phyloP scores from a whole-genome alignment of 2,329 filamentous ascomycete species.

The Rutstroemia sp. region DNA sequence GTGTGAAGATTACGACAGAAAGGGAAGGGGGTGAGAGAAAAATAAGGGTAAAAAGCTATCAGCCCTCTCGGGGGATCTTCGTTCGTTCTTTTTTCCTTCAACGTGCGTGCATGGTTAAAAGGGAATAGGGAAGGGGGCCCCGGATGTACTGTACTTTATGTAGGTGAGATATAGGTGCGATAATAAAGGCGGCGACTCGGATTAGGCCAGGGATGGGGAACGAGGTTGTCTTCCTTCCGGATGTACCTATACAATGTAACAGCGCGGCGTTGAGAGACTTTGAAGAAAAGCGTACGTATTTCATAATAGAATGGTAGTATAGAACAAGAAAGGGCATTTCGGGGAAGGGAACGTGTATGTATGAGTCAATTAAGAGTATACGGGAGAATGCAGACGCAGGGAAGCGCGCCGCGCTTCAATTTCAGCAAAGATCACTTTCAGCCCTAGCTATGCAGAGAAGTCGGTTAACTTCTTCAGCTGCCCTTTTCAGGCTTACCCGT shows the following conservation, averaged over 20 bases:
- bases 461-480: constrained; percentile 3
- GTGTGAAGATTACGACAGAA: background rate
- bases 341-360: too few relatives aligned
- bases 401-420: constrained; percentile 5
- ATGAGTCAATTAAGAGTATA: background rate
- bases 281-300: too few relatives aligned
- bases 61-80: background rate
- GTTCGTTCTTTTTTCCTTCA: background rate
- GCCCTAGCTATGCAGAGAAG: constrained; percentile 3
- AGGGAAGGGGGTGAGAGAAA: too few relatives aligned
- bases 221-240: background rate
- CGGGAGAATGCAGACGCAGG: constrained; percentile 3
- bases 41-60: background rate
- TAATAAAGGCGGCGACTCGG: background rate
- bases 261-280: too few relatives aligned
- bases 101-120: background rate
- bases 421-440: background rate
- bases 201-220: background rate
- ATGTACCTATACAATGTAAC: background rate
- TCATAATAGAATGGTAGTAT: too few relatives aligned
- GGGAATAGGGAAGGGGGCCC: too few relatives aligned
- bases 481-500: background rate
- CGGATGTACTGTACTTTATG: too few relatives aligned
- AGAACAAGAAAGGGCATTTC: too few relatives aligned
- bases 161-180: background rate